These are phyloP conservation scores for Pseudocercospora fuligena DNA, from an alignment of 2,329 filamentous ascomycete genomes.

Conservation along the genomic window DNA sequence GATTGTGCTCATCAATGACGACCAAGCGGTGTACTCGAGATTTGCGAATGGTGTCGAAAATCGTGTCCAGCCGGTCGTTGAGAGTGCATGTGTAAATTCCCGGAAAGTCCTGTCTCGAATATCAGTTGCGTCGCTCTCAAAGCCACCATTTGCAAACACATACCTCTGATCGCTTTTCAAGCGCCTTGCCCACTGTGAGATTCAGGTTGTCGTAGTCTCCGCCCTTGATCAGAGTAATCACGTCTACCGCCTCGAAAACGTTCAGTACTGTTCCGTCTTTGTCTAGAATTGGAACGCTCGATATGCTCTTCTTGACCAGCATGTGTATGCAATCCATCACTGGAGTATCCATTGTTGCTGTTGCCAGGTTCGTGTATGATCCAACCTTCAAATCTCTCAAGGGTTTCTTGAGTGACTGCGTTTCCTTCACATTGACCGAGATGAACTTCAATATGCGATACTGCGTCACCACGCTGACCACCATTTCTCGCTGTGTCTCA, in stretches of 20 bases:
- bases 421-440: constrained; percentile 90
- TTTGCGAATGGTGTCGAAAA: constrained; percentile 95
- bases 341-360: constrained; percentile 83
- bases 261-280: constrained; percentile 80
- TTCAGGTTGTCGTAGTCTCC: constrained; percentile 90
- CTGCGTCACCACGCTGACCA: constrained; percentile 96
- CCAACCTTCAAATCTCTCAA: constrained; percentile 83
- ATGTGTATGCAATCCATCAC: constrained; percentile 94
- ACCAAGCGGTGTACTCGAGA: constrained; percentile 92
- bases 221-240: constrained; percentile 93
- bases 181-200: constrained; percentile 82
- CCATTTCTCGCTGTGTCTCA: constrained; percentile 88
- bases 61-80: constrained; percentile 89
- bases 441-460: constrained; percentile 99
- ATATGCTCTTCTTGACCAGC: constrained; percentile 92
- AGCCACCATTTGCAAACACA: constrained; percentile 31
- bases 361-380: constrained; percentile 79
- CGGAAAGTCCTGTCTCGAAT: constrained; percentile 73
- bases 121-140: constrained; percentile 1
- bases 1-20: constrained; percentile 87
- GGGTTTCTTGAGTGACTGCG: constrained; percentile 84
- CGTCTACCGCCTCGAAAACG: constrained; percentile 96
- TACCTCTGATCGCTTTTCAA: constrained; percentile 81
- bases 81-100: constrained; percentile 96
- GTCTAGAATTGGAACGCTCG: constrained; percentile 91